Base-by-base conservation (phyloP, 139 green algal species). In the Edaphochlamys debaryana region DNA sequence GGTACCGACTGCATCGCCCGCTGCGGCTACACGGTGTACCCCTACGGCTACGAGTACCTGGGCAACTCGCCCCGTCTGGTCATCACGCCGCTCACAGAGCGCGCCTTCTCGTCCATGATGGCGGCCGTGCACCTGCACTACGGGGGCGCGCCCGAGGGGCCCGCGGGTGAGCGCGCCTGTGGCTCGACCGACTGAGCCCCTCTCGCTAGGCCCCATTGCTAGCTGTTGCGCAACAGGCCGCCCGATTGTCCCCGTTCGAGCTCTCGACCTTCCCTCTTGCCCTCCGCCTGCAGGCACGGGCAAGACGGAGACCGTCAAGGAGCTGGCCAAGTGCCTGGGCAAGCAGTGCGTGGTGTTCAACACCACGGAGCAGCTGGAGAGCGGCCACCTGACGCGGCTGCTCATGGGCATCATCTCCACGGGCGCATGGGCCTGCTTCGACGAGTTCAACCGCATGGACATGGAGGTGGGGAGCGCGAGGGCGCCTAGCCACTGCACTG, bases 401-500 rank as follows among this genome's bases (percentile, higher is more conserved):
- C 83, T 87, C 67, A 87, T 87, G 83, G 82, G 80, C 71, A 81
- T 80, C 58, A 79, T 79, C 27, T 86, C 80, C 25, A 86, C 80
- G 11, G 79, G 69, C n/a, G 91, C 93, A 7, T 98, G 95, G 95
- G 92, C 91, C 19, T 98, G 95, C 90, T 96, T 97, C 84, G 95
- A 98, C 72, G 95, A 98, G 90, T 96, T 98, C 89, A 98, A 96
- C 87, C 88, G 94, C 64, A 98, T 98, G 58, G 92, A 96, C 72
- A 91, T 96, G 67, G 94, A 98, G 87, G 74, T 81, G 38, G 25
- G 67, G 37, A 9, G 1, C 17, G 63, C 17, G 63, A 11, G 63
- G n/a, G n/a, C n/a, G n/a, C n/a, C n/a, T n/a, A n/a, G n/a, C n/a
- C n/a, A n/a, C n/a, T n/a, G n/a, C n/a, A n/a, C n/a, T n/a, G n/a